Evolutionary conservation across 495 filamentous ascomycete genomes (phyloP).

Genomic region (Pyronema domesticum): DNA sequence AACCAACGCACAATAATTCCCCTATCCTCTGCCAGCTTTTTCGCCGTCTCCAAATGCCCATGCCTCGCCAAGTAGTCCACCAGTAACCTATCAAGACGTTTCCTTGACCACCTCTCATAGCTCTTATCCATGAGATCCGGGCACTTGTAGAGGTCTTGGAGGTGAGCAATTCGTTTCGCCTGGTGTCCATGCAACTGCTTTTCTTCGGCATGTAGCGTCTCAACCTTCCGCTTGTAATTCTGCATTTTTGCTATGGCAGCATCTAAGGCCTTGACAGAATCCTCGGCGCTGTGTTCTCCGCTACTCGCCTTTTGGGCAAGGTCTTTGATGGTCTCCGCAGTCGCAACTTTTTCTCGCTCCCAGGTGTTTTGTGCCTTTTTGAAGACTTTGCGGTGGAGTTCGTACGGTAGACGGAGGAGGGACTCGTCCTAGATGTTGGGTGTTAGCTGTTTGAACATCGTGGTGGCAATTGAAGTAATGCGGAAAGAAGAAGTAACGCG

Average conservation of each 20-base stretch:
- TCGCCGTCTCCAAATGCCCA: conserved; percentile 65
- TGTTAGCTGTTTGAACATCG: neutral
- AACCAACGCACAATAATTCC: conserved; percentile 35
- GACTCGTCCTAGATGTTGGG: conserved; percentile 62
- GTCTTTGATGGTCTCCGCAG: conserved; percentile 52
- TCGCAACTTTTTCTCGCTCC: conserved; percentile 55
- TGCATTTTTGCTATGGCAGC: conserved; percentile 70
- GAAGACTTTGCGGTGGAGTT: conserved; percentile 82
- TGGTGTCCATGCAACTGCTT: conserved; percentile 50
- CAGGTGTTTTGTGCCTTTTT: conserved; percentile 67
- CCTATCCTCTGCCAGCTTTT: conserved; percentile 51
- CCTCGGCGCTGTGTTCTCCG: conserved; percentile 40
- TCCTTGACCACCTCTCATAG: conserved; percentile 77
- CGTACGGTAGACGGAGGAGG: conserved; percentile 75
- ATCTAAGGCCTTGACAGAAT: conserved; percentile 61
- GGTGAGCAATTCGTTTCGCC: conserved; percentile 57
- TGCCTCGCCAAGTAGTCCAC: conserved; percentile 78
- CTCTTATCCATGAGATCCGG: conserved; percentile 75
- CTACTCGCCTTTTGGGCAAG: conserved; percentile 48
- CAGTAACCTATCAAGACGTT: conserved; percentile 62
- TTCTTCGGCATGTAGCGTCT: conserved; percentile 60
- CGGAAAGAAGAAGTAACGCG: neutral
- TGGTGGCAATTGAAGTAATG: neutral
- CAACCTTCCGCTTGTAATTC: conserved; percentile 71
- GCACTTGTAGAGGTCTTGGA: conserved; percentile 61